Percentiles rank a stretch among this genome's conserved stretches.
These are phyloP conservation scores for Vanilla planifolia DNA, from an alignment of 106 monocot species.

Conservation along the genomic window DNA sequence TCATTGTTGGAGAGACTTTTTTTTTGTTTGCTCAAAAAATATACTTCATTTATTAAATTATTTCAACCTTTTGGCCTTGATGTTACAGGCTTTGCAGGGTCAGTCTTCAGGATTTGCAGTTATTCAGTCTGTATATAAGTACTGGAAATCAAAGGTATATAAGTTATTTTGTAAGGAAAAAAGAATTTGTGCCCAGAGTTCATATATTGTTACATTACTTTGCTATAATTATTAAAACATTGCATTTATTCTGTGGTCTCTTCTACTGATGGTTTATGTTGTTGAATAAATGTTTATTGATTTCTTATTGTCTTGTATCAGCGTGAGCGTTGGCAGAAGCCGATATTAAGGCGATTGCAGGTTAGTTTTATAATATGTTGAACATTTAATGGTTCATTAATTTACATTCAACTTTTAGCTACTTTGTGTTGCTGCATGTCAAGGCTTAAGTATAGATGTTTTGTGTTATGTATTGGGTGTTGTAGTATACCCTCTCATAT, in stretches of 20 bases:
- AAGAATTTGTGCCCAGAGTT: no score
- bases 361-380: slow-evolving; percentile 29
- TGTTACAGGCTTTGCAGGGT: slow-evolving; percentile 38
- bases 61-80: neutral
- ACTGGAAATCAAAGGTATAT: slow-evolving; percentile 60
- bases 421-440: neutral
- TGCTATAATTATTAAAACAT: neutral
- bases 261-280: slow-evolving; percentile 2
- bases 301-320: slow-evolving; percentile 42
- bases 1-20: slow-evolving; percentile 6
- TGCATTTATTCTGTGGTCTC: neutral
- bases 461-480: neutral
- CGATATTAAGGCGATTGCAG: slow-evolving; percentile 88
- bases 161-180: neutral
- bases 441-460: neutral
- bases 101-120: slow-evolving; percentile 30
- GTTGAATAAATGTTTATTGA: slow-evolving; percentile 18
- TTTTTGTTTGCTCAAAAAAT: neutral
- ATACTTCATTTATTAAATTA: neutral
- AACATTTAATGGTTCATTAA: neutral
- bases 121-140: slow-evolving; percentile 51
- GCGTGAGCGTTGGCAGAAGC: slow-evolving; percentile 95
- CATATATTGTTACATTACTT: no score
- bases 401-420: neutral
- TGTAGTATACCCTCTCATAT: no score